Percentiles rank a stretch among this genome's conserved stretches.
Conservation (phyloP, 2,329 filamentous ascomycete genomes). For the Penicillium sclerotigenum region DNA sequence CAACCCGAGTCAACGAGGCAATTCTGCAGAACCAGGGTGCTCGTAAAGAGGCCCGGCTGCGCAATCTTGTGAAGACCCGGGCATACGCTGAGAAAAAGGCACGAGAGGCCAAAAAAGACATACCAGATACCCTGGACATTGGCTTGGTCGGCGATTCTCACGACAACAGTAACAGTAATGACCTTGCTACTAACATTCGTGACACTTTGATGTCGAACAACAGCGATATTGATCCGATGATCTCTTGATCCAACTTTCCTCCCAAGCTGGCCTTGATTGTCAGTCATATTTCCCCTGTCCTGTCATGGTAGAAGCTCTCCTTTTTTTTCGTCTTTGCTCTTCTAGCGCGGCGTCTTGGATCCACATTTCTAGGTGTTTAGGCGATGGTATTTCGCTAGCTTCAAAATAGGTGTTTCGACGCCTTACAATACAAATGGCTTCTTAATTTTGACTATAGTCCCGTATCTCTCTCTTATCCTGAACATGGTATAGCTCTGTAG, state of each 20-base stretch:
- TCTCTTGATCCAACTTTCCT: constrained; percentile 27
- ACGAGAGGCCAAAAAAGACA: constrained; percentile 46
- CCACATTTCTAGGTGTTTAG: constrained; percentile 2
- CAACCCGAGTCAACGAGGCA: constrained; percentile 82
- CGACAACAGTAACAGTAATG: constrained; percentile 24
- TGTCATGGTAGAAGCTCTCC: neutral
- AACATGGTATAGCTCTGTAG: no score
- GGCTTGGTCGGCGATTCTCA: constrained; percentile 39
- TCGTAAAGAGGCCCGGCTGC: constrained; percentile 75
- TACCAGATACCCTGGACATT: constrained; percentile 46
- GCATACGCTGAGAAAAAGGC: constrained; percentile 73
- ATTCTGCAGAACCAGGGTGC: constrained; percentile 72
- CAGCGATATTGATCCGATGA: constrained; percentile 42
- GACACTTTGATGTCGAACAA: constrained; percentile 44
- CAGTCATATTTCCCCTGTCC: neutral
- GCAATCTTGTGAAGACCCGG: constrained; percentile 74
- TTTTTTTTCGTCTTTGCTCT: constrained; percentile 3
- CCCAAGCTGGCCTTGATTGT: neutral
- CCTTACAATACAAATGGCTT: neutral
- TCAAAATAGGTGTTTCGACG: neutral
- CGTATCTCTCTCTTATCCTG: no score
- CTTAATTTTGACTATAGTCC: neutral
- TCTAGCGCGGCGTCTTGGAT: constrained; percentile 26
- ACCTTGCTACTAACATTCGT: constrained; percentile 24
- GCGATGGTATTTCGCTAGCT: neutral